phyloP scores from a whole-genome alignment of 352 stramenopile genomes.

The Phytophthora boehmeriae region DNA sequence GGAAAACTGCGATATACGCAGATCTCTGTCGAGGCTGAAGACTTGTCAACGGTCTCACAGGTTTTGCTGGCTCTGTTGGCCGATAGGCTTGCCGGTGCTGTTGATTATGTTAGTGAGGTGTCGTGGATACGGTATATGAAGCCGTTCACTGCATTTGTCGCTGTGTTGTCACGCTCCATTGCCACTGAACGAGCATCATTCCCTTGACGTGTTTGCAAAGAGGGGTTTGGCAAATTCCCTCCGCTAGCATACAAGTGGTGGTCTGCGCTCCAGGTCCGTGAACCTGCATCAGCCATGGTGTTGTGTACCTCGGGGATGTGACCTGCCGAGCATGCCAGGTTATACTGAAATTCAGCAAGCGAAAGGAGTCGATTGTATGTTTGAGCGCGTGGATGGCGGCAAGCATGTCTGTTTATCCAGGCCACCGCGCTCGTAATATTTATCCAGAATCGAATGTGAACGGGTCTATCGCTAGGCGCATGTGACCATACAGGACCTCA shows the following conservation, averaged over 20 bases:
- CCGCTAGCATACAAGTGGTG: background rate
- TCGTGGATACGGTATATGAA: too few species aligned
- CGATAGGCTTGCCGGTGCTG: too few species aligned
- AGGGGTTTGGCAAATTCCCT: too few species aligned
- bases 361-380: background rate
- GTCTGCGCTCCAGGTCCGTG: background rate
- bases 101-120: too few species aligned
- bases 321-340: background rate
- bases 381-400: background rate
- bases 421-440: background rate
- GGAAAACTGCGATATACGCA: too few species aligned
- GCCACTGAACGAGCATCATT: too few species aligned
- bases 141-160: too few species aligned
- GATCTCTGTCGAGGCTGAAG: too few species aligned
- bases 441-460: background rate
- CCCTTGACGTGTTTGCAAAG: too few species aligned
- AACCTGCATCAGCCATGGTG: background rate
- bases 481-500: background rate
- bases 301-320: background rate
- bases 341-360: background rate
- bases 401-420: background rate
- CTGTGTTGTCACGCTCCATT: too few species aligned
- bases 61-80: too few species aligned
- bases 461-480: background rate
- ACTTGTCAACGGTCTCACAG: too few species aligned